Evolutionary conservation across 768 basidiomycete genomes (phyloP).

Genomic region (Jaapia argillacea): DNA sequence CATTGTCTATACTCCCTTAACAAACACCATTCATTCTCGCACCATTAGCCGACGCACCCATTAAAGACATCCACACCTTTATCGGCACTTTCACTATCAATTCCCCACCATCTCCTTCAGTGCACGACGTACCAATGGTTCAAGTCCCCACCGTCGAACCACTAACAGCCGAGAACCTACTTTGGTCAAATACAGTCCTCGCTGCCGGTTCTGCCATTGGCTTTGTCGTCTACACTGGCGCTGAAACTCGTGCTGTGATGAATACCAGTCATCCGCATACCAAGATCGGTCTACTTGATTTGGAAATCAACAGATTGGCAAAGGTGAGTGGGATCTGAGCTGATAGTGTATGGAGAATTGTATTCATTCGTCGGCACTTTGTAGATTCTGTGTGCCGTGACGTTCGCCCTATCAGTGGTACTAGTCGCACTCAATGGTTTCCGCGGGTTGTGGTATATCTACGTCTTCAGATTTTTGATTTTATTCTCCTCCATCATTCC

Average conservation of each 20-base stretch:
- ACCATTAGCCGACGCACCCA: conserved; percentile 76
- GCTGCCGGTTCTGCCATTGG: conserved; percentile 92
- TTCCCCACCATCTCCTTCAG: conserved; percentile 26
- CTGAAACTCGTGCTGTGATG: conserved; percentile 95
- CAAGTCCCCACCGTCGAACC: conserved; percentile 54
- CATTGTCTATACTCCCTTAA: conserved; percentile 5
- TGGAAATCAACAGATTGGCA: conserved; percentile 91
- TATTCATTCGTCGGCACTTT: not conserved
- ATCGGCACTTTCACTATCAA: conserved; percentile 85
- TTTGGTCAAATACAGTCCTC: conserved; percentile 97
- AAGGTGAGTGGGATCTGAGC: conserved; percentile 46
- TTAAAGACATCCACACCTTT: conserved; percentile 94
- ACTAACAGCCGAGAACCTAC: conserved; percentile 88
- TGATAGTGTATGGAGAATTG: not conserved
- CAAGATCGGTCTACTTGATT: conserved; percentile 84
- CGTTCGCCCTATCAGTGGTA: conserved; percentile 82
- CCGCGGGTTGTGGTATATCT: conserved; percentile 91
- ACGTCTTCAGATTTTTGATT: conserved; percentile 93
- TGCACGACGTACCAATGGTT: conserved; percentile 26
- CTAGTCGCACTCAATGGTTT: conserved; percentile 96
- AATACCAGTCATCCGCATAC: conserved; percentile 97
- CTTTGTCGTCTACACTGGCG: conserved; percentile 89
- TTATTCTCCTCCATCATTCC: conserved; percentile 99
- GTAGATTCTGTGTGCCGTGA: conserved; percentile 90
- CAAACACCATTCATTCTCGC: conserved; percentile 4